A percentile compares a stretch with the other conserved stretches of the same genome.
Conservation (phyloP, 805 yeast species). For the Pichia phayaonensis region DNA sequence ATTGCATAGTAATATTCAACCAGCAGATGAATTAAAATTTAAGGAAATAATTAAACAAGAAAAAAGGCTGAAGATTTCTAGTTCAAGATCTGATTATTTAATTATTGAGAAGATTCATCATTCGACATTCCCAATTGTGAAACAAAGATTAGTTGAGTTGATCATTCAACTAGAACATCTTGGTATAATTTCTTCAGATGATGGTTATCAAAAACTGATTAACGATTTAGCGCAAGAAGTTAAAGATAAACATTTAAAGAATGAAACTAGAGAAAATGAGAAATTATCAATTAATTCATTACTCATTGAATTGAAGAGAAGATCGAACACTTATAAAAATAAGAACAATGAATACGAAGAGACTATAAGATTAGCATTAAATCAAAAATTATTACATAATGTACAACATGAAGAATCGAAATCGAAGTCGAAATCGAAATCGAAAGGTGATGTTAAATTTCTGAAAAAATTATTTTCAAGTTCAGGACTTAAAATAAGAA, state of each 20-base stretch:
- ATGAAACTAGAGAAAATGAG: slow-evolving; percentile 33
- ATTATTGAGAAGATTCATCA: slow-evolving; percentile 20
- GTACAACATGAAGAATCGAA: slow-evolving; percentile 21
- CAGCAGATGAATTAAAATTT: slow-evolving; percentile 63
- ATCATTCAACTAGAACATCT: slow-evolving; percentile 66
- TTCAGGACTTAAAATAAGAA: slow-evolving; percentile 3
- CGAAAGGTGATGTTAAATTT: slow-evolving; percentile 28
- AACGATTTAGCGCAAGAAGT: slow-evolving; percentile 84
- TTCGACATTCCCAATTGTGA: slow-evolving; percentile 62
- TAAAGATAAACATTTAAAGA: slow-evolving; percentile 36
- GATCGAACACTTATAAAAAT: slow-evolving; percentile 37
- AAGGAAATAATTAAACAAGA: slow-evolving; percentile 46
- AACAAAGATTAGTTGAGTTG: slow-evolving; percentile 65
- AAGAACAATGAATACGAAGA: slow-evolving; percentile 39
- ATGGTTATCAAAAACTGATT: slow-evolving; percentile 70
- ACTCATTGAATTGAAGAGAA: slow-evolving; percentile 33
- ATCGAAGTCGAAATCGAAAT: neutral
- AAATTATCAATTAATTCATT: slow-evolving; percentile 36
- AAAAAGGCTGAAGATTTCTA: slow-evolving; percentile 21
- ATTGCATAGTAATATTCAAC: slow-evolving; percentile 56
- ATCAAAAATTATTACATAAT: neutral
- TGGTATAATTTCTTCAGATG: slow-evolving; percentile 55
- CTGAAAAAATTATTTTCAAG: slow-evolving; percentile 34
- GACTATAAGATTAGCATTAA: neutral
- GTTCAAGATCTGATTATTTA: neutral